Evolutionary conservation across 192 early-diverging fungal genomes (phyloP).

Genomic region (Lunasporangiospora selenospora): DNA sequence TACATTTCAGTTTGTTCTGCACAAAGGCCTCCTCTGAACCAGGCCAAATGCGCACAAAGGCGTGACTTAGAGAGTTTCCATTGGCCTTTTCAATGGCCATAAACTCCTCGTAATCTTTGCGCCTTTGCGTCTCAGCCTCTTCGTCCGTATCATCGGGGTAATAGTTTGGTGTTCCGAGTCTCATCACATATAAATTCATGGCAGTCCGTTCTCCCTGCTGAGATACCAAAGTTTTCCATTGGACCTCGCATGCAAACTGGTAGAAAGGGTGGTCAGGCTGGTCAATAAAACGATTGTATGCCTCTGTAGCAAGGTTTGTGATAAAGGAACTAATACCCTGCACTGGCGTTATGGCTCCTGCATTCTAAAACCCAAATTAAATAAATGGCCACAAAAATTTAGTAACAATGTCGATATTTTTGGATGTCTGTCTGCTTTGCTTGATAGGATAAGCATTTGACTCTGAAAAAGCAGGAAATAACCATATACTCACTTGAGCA

Average conservation of each 20-base stretch:
- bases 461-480: background rate
- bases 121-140: constrained; percentile 11
- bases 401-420: too few relatives aligned
- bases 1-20: constrained; percentile 6
- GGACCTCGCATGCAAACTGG: constrained; percentile 23
- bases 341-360: constrained; percentile 30
- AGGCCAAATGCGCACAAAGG: too few relatives aligned
- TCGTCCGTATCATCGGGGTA: constrained; percentile 15
- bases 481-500: constrained; percentile 15
- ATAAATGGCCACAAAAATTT: too few relatives aligned
- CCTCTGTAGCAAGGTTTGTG: constrained; percentile 9
- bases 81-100: too few relatives aligned
- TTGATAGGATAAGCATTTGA: too few relatives aligned
- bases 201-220: constrained; percentile 10
- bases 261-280: constrained; percentile 30
- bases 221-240: constrained; percentile 16
- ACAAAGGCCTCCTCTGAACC: constrained; percentile 25
- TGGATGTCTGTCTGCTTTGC: too few relatives aligned
- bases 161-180: background rate
- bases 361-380: constrained; percentile 22
- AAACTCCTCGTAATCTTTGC: too few relatives aligned
- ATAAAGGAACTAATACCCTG: constrained; percentile 15
- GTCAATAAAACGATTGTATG: constrained; percentile 14
- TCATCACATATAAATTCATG: constrained; percentile 4
- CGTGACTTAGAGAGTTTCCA: too few relatives aligned